Conservation (phyloP, 768 basidiomycete species). For the Tephrocybe sp. region DNA sequence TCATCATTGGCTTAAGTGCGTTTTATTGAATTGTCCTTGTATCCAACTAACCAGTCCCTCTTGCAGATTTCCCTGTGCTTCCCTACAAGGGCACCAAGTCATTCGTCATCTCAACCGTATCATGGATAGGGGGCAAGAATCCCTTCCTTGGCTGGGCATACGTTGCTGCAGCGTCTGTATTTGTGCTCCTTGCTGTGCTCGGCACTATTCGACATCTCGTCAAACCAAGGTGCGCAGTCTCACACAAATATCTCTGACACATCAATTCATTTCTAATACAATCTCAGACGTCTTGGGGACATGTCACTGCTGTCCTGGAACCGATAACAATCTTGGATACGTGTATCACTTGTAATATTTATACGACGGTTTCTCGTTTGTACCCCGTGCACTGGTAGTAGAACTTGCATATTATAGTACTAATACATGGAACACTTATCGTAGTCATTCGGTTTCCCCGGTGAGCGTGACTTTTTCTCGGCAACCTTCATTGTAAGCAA, state of each 20-base stretch:
- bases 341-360: slow-evolving; percentile 16
- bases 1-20: slow-evolving; percentile 81
- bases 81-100: slow-evolving; percentile 95
- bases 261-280: neutral
- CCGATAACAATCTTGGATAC: slow-evolving; percentile 35
- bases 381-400: neutral
- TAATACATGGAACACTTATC: slow-evolving; percentile 5
- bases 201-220: slow-evolving; percentile 92
- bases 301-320: slow-evolving; percentile 90
- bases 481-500: too few relatives aligned
- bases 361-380: slow-evolving; percentile 4
- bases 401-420: slow-evolving; percentile 1
- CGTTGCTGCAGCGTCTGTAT: slow-evolving; percentile 82
- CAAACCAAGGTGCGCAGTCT: slow-evolving; percentile 71
- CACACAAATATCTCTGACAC: neutral
- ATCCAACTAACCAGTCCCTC: slow-evolving; percentile 10
- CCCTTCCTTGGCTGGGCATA: slow-evolving; percentile 99
- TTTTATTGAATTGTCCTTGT: slow-evolving; percentile 19
- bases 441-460: too few relatives aligned
- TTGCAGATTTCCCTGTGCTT: slow-evolving; percentile 87
- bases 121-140: slow-evolving; percentile 99
- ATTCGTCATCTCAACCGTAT: slow-evolving; percentile 93
- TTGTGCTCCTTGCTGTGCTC: slow-evolving; percentile 81
- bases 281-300: slow-evolving; percentile 73
- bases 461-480: too few relatives aligned